Base-by-base conservation (phyloP, 2,329 filamentous ascomycete species). In the Xylariales sp. region DNA sequence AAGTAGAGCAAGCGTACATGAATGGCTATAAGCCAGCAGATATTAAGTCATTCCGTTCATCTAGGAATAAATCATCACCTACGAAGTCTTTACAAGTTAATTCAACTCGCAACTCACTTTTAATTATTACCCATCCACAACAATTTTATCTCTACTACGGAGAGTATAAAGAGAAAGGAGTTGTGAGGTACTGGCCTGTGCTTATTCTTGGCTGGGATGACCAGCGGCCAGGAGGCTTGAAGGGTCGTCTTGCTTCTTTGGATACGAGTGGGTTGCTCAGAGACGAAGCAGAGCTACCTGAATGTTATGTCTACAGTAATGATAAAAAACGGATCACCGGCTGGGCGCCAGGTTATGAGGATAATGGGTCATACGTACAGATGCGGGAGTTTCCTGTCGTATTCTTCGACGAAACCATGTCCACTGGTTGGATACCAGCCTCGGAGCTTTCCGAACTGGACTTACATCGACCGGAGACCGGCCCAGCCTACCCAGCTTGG, bases 371-470 rank as follows among this genome's bases (percentile, higher is more conserved):
- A 1, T 51, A 50, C n/a, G 52, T 60, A 5, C 46, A 42, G 18
- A 50, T 51, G 40, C 56, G 64, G 6, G 59, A 59, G 29, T 67
- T 66, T 14, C 63, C 64, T 0, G 60, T 65, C 13, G 55, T 63
- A 52, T 65, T 60, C 40, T 62, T 63, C 23, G 63, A 66, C 25
- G 35, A 44, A 15, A 35, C 40, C 1, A 45, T 40, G 38, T 55
- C 50, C 23, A 51, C 49, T 23, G 37, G 25, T 8, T 55, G 55
- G 55, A 34, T 56, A 12, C 21, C 43, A 6, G 52, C 49, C 20
- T 40, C 29, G 13, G 19, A 37, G 16, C 28, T 58, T 11, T 42
- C 36, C 13, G 44, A 43, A 33, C 52, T 56, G 21, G n/a, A n/a
- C n/a, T n/a, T n/a, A n/a, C n/a, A n/a, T n/a, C n/a, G n/a, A n/a